phyloP scores from a whole-genome alignment of 1,284 basidiomycete species.

The Leccinum fallax region DNA sequence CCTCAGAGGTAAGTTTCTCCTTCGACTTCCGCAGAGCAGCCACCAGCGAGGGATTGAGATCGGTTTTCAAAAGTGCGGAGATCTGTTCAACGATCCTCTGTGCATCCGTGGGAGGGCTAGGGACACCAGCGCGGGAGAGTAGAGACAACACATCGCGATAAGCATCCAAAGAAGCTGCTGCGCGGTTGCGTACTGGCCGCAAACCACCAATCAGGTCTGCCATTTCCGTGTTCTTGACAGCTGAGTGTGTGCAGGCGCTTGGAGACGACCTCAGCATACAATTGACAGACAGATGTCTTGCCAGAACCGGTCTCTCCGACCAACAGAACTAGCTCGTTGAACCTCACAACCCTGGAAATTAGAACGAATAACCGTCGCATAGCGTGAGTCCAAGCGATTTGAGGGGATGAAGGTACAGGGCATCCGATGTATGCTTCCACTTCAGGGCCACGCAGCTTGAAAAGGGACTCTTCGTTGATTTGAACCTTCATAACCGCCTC shows the following conservation, averaged over 20 bases:
- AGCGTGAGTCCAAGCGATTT: conserved; percentile 88
- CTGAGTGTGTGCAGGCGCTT: conserved; percentile 80
- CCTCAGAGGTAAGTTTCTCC: conserved; percentile 52
- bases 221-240: conserved; percentile 99
- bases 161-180: conserved; percentile 47
- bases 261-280: conserved; percentile 72
- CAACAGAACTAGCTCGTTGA: conserved; percentile 95
- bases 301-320: conserved; percentile 98
- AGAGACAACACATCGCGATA: conserved; percentile 44
- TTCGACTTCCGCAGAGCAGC: conserved; percentile 44
- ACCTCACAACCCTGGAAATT: conserved; percentile 80
- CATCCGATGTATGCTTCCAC: conserved; percentile 55
- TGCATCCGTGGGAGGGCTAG: conserved; percentile 34
- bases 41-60: conserved; percentile 35
- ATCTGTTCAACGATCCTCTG: conserved; percentile 43
- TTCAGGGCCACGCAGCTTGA: conserved; percentile 61
- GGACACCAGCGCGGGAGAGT: conserved; percentile 46
- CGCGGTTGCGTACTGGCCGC: conserved; percentile 86
- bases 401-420: conserved; percentile 49
- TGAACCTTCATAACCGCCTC: conserved; percentile 89
- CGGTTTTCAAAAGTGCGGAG: conserved; percentile 32
- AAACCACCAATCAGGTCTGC: conserved; percentile 96
- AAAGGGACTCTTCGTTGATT: conserved; percentile 74
- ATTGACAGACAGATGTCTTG: conserved; percentile 96
- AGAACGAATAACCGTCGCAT: conserved; percentile 92